Conservation (phyloP, 1,284 basidiomycete species). For the Sutorius eximius region DNA sequence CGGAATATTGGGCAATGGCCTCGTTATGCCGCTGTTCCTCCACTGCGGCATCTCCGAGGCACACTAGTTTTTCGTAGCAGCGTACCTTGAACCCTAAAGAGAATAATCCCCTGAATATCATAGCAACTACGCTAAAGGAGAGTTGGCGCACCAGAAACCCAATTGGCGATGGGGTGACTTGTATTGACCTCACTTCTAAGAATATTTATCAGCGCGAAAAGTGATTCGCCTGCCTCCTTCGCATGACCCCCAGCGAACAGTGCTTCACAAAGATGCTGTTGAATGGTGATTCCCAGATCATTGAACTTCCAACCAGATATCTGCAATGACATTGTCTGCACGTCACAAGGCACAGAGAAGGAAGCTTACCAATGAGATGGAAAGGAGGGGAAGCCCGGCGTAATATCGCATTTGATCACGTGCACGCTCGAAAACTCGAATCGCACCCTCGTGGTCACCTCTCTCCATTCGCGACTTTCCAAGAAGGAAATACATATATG, state of each 20-base stretch:
- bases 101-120: neutral
- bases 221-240: neutral
- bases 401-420: neutral
- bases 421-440: neutral
- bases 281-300: neutral
- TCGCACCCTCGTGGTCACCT: neutral
- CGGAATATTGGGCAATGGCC: neutral
- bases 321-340: neutral
- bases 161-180: neutral
- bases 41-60: neutral
- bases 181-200: neutral
- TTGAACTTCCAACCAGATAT: constrained; percentile 5
- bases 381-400: neutral
- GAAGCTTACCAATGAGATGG: neutral
- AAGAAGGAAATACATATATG: neutral
- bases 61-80: neutral
- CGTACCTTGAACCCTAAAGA: neutral
- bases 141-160: neutral
- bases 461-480: neutral
- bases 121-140: no score
- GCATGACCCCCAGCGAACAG: neutral
- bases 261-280: neutral
- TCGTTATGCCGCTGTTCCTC: neutral
- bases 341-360: neutral
- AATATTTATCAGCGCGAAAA: neutral